Conservation (phyloP, 1,284 basidiomycete genomes). For the Rhizopogon parksii region DNA sequence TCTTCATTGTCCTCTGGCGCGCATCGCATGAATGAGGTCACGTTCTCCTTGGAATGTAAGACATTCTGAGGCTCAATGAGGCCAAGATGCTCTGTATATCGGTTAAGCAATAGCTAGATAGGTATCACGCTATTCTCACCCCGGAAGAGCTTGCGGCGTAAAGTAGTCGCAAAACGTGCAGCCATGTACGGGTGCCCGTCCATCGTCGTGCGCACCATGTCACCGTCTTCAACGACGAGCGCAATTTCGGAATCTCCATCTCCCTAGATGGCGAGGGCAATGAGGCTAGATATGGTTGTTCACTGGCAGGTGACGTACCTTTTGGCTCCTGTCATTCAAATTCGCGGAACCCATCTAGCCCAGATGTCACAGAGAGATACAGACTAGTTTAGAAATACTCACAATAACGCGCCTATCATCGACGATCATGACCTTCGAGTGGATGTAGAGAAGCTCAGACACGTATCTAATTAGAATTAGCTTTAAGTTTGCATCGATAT, state of each 20-base stretch:
- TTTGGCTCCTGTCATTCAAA: conserved; percentile 81
- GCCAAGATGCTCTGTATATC: conserved; percentile 77
- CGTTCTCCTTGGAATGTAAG: conserved; percentile 30
- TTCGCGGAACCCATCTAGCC: conserved; percentile 83
- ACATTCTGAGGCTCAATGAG: conserved; percentile 61
- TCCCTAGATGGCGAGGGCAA: conserved; percentile 39
- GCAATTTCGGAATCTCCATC: conserved; percentile 93
- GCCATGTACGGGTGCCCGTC: conserved; percentile 67
- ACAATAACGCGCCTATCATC: conserved; percentile 86
- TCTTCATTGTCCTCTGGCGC: conserved; percentile 67
- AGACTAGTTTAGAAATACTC: conserved; percentile 23
- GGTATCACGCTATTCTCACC: conserved; percentile 34
- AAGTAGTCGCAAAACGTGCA: conserved; percentile 67
- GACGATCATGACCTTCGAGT: conserved; percentile 87
- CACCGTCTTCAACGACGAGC: conserved; percentile 81
- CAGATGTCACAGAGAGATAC: background rate
- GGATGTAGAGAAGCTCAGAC: conserved; percentile 77
- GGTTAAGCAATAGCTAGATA: background rate
- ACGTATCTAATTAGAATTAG: conserved; percentile 48
- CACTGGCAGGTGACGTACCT: conserved; percentile 30
- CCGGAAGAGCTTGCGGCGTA: conserved; percentile 71
- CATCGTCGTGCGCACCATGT: conserved; percentile 75
- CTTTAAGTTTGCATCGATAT: conserved; percentile 7
- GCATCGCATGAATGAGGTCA: conserved; percentile 70
- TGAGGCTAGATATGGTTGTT: conserved; percentile 8